Evolutionary conservation across 2,329 filamentous ascomycete genomes (phyloP).

Genomic region (Xylaria sp.): DNA sequence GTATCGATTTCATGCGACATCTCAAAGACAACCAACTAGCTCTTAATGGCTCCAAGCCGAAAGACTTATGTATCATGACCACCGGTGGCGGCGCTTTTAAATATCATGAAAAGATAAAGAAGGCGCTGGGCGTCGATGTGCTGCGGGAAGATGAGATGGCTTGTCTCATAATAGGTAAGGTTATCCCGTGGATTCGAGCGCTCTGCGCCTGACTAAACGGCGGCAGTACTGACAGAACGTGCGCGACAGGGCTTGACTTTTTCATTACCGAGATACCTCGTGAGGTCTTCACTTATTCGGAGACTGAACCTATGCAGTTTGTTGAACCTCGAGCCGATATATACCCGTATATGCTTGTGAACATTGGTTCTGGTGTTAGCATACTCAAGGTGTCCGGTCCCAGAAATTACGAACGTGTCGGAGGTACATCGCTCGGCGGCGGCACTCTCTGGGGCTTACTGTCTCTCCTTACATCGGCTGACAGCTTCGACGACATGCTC

Average conservation of each 20-base stretch:
- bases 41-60: constrained; percentile 72
- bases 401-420: constrained; percentile 84
- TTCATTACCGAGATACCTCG: constrained; percentile 98
- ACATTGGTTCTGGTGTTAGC: constrained; percentile 95
- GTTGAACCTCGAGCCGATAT: constrained; percentile 77
- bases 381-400: constrained; percentile 97
- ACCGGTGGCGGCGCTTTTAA: constrained; percentile 97
- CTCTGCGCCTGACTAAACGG: neutral
- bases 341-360: constrained; percentile 96
- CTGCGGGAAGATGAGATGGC: constrained; percentile 98
- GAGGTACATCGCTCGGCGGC: constrained; percentile 91
- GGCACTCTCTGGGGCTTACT: constrained; percentile 98
- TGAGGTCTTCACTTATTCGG: constrained; percentile 97
- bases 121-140: constrained; percentile 85
- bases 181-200: neutral
- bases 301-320: constrained; percentile 89
- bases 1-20: constrained; percentile 87
- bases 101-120: constrained; percentile 89
- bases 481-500: constrained; percentile 98
- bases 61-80: constrained; percentile 88
- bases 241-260: constrained; percentile 82
- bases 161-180: constrained; percentile 87
- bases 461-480: constrained; percentile 88
- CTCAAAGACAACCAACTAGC: constrained; percentile 81
- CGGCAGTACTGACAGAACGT: constrained; percentile 19